Conservation (phyloP, 768 basidiomycete species). For the Termitomyces sp. region DNA sequence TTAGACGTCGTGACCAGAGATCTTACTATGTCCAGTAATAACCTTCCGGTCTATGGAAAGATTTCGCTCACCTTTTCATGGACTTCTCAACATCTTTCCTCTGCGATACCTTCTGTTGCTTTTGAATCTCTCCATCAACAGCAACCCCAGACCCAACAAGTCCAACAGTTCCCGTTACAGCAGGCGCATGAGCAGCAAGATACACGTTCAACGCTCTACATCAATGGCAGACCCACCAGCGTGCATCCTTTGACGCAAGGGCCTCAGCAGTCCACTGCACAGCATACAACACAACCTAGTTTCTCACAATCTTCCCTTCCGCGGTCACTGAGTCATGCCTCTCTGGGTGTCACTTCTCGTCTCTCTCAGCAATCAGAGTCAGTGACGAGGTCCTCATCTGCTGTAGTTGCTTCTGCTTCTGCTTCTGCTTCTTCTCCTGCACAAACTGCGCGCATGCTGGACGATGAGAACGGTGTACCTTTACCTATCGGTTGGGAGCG, state of each 20-base stretch:
- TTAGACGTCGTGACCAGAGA: constrained; percentile 68
- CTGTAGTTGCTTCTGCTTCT: constrained; percentile 7
- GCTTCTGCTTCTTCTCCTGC: constrained; percentile 6
- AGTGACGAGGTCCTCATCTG: constrained; percentile 9
- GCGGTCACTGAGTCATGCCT: constrained; percentile 20
- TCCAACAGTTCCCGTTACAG: background rate
- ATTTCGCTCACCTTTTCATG: constrained; percentile 60
- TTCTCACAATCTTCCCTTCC: constrained; percentile 17
- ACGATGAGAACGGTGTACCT: constrained; percentile 56
- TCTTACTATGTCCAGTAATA: constrained; percentile 67
- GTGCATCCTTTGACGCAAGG: constrained; percentile 10
- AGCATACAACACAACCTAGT: constrained; percentile 1
- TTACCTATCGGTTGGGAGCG: constrained; percentile 84
- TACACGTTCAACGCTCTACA: constrained; percentile 1
- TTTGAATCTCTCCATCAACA: constrained; percentile 1
- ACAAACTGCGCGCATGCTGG: constrained; percentile 25
- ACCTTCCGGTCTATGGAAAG: constrained; percentile 77
- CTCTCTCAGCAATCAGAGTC: constrained; percentile 16
- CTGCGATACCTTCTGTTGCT: constrained; percentile 4
- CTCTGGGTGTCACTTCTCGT: constrained; percentile 15
- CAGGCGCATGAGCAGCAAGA: constrained; percentile 8
- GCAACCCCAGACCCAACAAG: background rate
- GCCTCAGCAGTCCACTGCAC: constrained; percentile 2
- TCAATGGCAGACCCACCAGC: constrained; percentile 4
- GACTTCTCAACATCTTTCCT: constrained; percentile 24